Evolutionary conservation across 495 filamentous ascomycete species (phyloP).

Genomic region (Trypethelium eluteriae): DNA sequence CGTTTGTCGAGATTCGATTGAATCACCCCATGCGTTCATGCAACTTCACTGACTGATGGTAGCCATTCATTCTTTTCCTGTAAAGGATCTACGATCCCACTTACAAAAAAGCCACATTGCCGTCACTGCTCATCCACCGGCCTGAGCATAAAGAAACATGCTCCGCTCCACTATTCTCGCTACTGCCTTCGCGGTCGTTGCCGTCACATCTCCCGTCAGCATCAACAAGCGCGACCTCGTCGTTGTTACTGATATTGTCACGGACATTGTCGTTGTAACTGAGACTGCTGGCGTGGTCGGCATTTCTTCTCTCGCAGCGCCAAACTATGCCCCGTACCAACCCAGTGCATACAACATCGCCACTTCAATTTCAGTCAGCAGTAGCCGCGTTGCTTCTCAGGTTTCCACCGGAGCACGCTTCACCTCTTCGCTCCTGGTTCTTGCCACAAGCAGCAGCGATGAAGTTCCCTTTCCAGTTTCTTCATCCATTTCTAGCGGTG

Average conservation of each 20-base stretch:
- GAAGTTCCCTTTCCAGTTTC: slow-evolving; percentile 11
- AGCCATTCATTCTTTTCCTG: neutral
- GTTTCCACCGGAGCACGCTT: neutral
- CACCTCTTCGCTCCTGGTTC: neutral
- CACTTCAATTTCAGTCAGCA: neutral
- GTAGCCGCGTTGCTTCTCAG: neutral
- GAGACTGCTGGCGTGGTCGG: slow-evolving; percentile 23
- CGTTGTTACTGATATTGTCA: slow-evolving; percentile 50
- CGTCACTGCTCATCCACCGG: neutral
- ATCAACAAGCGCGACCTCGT: slow-evolving; percentile 44
- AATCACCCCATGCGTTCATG: neutral
- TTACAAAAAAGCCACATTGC: neutral
- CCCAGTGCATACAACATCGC: neutral
- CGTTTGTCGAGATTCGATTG: neutral
- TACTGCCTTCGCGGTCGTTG: neutral
- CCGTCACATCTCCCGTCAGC: neutral
- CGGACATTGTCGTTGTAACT: slow-evolving; percentile 51
- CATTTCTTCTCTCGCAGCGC: slow-evolving; percentile 9
- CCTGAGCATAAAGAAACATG: neutral
- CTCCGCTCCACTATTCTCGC: neutral
- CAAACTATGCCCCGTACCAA: neutral
- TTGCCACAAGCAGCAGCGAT: slow-evolving; percentile 9
- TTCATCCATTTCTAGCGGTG: slow-evolving; percentile 14
- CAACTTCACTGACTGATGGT: neutral
- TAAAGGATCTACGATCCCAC: neutral